Conservation (phyloP, 2,329 filamentous ascomycete genomes). For the Grosmannia huntii region DNA sequence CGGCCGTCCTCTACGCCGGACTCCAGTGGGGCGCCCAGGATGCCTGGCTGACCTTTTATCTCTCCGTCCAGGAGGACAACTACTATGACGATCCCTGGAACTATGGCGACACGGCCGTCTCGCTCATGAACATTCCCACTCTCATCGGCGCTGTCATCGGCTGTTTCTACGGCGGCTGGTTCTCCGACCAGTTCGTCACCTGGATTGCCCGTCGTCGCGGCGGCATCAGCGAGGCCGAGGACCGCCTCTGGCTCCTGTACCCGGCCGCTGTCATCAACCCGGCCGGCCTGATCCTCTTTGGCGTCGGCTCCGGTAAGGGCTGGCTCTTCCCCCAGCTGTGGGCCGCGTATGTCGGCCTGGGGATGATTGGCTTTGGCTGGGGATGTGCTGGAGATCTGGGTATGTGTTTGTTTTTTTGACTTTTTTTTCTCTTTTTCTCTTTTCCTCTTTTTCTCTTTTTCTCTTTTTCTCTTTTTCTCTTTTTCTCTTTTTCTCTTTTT, state of each 20-base stretch:
- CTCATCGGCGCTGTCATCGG: constrained; percentile 4
- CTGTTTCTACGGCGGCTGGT: constrained; percentile 3
- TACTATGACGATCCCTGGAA: constrained; percentile 5
- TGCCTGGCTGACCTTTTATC: constrained; percentile 5
- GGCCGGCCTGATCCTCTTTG: constrained; percentile 2
- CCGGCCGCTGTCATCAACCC: constrained; percentile 1
- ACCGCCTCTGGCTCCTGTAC: constrained; percentile 4
- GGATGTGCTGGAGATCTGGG: constrained; percentile 3
- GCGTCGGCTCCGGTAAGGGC: constrained; percentile 1
- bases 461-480: not conserved
- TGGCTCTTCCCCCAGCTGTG: constrained; percentile 3
- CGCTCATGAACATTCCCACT: constrained; percentile 4
- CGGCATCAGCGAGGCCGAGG: constrained; percentile 3
- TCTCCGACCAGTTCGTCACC: not conserved
- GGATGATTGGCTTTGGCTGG: constrained; percentile 3
- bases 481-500: not conserved
- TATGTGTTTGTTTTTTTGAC: not conserved
- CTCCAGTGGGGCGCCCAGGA: constrained; percentile 5
- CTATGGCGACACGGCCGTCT: constrained; percentile 4
- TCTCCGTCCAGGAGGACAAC: constrained; percentile 3
- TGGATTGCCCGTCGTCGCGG: constrained; percentile 3
- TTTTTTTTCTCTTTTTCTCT: not conserved
- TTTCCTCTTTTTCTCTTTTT: not conserved
- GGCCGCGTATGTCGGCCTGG: not conserved
- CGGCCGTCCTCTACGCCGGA: constrained; percentile 2